phyloP scores from a whole-genome alignment of 331 rosid genomes.

The Quercus phellos region DNA sequence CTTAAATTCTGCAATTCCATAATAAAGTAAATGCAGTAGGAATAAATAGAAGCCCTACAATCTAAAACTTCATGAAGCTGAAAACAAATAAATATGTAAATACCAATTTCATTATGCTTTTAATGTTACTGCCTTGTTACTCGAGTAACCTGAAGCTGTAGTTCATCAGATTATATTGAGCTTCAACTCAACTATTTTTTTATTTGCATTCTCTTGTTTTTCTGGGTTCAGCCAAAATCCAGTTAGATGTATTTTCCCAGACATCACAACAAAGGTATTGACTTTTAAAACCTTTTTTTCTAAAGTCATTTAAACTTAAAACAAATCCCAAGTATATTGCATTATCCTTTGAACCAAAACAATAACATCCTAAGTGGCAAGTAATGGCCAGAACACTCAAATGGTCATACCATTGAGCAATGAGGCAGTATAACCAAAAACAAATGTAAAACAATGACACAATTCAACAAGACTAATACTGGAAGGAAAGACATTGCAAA shows the following conservation, averaged over 20 bases:
- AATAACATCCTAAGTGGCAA: background rate
- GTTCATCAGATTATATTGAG: background rate
- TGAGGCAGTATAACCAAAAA: background rate
- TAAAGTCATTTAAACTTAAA: background rate
- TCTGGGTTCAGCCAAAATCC: background rate
- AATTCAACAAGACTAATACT: background rate
- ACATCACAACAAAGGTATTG: background rate
- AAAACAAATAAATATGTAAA: background rate
- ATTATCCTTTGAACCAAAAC: background rate
- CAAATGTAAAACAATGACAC: background rate
- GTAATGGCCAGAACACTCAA: background rate
- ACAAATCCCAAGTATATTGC: background rate
- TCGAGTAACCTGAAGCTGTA: background rate
- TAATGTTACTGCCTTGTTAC: background rate
- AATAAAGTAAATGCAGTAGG: background rate
- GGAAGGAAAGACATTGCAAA: constrained; percentile 1
- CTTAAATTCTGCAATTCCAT: background rate
- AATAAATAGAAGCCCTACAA: background rate
- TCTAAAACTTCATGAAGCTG: background rate
- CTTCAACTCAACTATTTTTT: background rate
- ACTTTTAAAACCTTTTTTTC: background rate
- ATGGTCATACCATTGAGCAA: background rate
- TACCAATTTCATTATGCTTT: background rate
- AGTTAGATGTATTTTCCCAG: background rate
- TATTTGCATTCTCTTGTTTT: background rate